Percentiles rank a stretch among this genome's conserved stretches.
Conservation (phyloP, 768 basidiomycete species). For the Suillus brevipes region DNA sequence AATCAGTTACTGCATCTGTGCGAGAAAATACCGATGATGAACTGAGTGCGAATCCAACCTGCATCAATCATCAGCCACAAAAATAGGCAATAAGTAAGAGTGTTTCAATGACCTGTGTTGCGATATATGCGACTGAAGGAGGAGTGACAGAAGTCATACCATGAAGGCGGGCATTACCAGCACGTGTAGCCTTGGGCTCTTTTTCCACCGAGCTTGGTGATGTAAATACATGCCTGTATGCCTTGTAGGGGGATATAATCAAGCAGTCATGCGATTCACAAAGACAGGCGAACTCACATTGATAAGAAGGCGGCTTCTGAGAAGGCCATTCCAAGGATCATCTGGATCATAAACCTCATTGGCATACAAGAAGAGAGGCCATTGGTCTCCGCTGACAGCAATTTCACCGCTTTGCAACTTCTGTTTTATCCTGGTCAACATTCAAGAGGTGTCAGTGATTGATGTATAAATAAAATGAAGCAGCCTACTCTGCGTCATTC, state of each 20-base stretch:
- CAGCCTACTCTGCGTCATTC: no score
- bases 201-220: slow-evolving; percentile 31
- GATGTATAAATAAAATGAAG: background rate
- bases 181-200: slow-evolving; percentile 27
- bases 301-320: slow-evolving; percentile 22
- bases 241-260: slow-evolving; percentile 13
- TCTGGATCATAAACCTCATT: slow-evolving; percentile 20
- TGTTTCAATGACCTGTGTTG: slow-evolving; percentile 19
- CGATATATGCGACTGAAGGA: slow-evolving; percentile 24
- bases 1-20: slow-evolving; percentile 23
- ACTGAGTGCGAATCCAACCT: slow-evolving; percentile 21
- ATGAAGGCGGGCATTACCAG: no score
- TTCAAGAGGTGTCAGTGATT: background rate
- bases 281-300: slow-evolving; percentile 11
- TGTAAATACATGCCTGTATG: slow-evolving; percentile 31
- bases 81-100: slow-evolving; percentile 1
- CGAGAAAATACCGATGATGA: slow-evolving; percentile 19
- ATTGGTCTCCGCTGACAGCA: slow-evolving; percentile 22
- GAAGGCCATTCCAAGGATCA: slow-evolving; percentile 30
- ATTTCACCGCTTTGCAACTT: slow-evolving; percentile 17
- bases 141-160: slow-evolving; percentile 17
- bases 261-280: slow-evolving; percentile 10
- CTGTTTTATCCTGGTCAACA: slow-evolving; percentile 6
- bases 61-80: background rate
- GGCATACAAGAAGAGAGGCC: slow-evolving; percentile 27